Percentiles rank a stretch among this genome's conserved stretches.
phyloP scores from a whole-genome alignment of 495 filamentous ascomycete genomes.

The Talaromyces thailandensis region DNA sequence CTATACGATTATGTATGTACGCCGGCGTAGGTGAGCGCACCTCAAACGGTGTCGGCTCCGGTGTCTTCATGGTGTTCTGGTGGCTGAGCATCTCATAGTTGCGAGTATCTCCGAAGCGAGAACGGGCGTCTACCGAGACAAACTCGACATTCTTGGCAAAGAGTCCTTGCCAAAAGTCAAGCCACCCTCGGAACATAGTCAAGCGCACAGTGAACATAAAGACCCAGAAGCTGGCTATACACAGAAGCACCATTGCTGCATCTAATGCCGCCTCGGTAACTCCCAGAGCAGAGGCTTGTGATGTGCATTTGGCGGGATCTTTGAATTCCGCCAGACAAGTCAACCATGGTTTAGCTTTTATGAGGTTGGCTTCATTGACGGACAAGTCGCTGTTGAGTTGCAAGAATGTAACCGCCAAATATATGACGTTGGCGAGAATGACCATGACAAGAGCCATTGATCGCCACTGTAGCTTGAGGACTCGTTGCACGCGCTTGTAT shows the following conservation, averaged over 20 bases:
- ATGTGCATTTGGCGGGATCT: slow-evolving; percentile 60
- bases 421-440: slow-evolving; percentile 82
- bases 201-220: slow-evolving; percentile 70
- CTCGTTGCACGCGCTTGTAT: slow-evolving; percentile 73
- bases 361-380: slow-evolving; percentile 41
- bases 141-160: slow-evolving; percentile 56
- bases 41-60: slow-evolving; percentile 34
- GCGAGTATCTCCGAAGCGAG: slow-evolving; percentile 52
- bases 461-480: slow-evolving; percentile 91
- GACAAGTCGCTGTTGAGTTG: slow-evolving; percentile 64
- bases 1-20: slow-evolving; percentile 21
- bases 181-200: slow-evolving; percentile 79
- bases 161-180: slow-evolving; percentile 47
- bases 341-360: slow-evolving; percentile 56
- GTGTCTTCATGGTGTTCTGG: slow-evolving; percentile 24
- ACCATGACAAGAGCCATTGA: slow-evolving; percentile 79
- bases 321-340: slow-evolving; percentile 49
- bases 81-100: slow-evolving; percentile 74
- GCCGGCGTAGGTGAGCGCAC: slow-evolving; percentile 32
- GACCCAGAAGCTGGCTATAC: slow-evolving; percentile 79
- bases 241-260: slow-evolving; percentile 72
- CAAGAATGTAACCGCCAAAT: slow-evolving; percentile 86
- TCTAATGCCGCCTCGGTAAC: slow-evolving; percentile 70
- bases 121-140: slow-evolving; percentile 74
- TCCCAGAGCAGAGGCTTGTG: slow-evolving; percentile 34